These are phyloP conservation scores for Zymoseptoria tritici DNA, from an alignment of 2,329 filamentous ascomycete species.

Conservation along the genomic window DNA sequence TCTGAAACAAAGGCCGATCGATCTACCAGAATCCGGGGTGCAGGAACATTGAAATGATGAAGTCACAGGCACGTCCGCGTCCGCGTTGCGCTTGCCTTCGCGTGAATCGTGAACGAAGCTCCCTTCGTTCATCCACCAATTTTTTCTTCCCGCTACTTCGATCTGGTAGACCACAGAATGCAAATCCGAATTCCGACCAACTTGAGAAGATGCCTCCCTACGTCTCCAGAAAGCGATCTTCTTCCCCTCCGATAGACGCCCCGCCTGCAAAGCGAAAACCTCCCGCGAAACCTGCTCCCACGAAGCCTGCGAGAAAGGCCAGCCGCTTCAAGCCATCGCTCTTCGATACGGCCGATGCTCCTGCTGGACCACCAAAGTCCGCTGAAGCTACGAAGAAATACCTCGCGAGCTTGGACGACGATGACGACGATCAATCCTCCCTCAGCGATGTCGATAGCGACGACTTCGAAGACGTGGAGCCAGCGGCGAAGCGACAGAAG, in stretches of 20 bases:
- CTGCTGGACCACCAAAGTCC: slow-evolving; percentile 20
- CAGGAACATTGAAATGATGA: background rate
- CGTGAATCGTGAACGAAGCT: background rate
- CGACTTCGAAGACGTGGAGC: slow-evolving; percentile 44
- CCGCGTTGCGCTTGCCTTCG: background rate
- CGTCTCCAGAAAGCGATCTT: slow-evolving; percentile 59
- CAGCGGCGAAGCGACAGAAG: slow-evolving; percentile 37
- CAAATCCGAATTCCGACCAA: background rate
- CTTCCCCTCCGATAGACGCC: slow-evolving; percentile 44
- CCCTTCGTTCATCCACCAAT: background rate
- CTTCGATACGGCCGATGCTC: slow-evolving; percentile 39
- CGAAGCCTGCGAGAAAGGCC: slow-evolving; percentile 18
- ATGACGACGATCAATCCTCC: slow-evolving; percentile 32
- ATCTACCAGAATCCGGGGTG: background rate
- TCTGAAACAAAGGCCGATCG: background rate
- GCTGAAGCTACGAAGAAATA: slow-evolving; percentile 29
- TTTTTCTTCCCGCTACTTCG: background rate
- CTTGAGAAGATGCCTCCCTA: slow-evolving; percentile 57
- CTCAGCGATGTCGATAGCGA: slow-evolving; percentile 40
- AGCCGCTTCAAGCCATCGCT: slow-evolving; percentile 32
- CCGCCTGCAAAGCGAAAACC: slow-evolving; percentile 38
- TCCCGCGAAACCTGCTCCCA: slow-evolving; percentile 28
- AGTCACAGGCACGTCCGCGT: background rate
- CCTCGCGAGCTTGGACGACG: slow-evolving; percentile 31
- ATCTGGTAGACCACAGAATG: background rate